A percentile compares a stretch with the other conserved stretches of the same genome.
These are phyloP conservation scores for Teunomyces gatunensis DNA, from an alignment of 805 yeast species.

Conservation along the genomic window DNA sequence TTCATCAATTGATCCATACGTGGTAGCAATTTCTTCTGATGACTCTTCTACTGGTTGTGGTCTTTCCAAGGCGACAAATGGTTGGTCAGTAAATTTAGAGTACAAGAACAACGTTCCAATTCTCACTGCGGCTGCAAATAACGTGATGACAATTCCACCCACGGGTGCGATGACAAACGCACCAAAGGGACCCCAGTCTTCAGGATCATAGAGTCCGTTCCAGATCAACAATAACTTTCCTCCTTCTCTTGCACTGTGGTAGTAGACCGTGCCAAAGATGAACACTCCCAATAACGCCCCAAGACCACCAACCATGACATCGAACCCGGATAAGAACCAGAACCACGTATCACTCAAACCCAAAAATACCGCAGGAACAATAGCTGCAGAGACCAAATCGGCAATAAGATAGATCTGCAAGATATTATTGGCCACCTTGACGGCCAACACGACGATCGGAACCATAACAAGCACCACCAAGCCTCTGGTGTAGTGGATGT, in stretches of 20 bases:
- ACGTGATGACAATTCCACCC: conserved; percentile 66
- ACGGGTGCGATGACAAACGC: conserved; percentile 90
- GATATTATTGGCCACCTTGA: conserved; percentile 77
- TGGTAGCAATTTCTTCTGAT: conserved; percentile 5
- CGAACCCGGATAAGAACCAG: conserved; percentile 74
- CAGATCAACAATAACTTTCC: conserved; percentile 69
- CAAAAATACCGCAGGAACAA: conserved; percentile 78
- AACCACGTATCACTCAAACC: conserved; percentile 64
- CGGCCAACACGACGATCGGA: conserved; percentile 85
- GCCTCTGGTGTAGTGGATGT: conserved; percentile 61
- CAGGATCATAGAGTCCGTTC: conserved; percentile 72
- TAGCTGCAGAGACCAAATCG: conserved; percentile 82
- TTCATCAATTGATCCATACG: conserved; percentile 19
- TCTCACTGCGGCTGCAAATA: conserved; percentile 51
- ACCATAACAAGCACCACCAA: conserved; percentile 74
- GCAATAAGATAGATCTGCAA: conserved; percentile 87
- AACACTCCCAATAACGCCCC: conserved; percentile 81
- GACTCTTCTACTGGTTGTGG: conserved; percentile 22
- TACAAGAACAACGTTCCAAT: conserved; percentile 28
- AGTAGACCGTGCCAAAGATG: conserved; percentile 81
- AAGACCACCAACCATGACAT: conserved; percentile 77
- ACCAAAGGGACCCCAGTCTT: conserved; percentile 93
- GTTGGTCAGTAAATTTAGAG: conserved; percentile 33
- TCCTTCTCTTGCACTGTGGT: conserved; percentile 69
- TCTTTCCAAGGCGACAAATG: conserved; percentile 47